Conservation (phyloP, 148 eudicot species). For the Polygonum aviculare region DNA sequence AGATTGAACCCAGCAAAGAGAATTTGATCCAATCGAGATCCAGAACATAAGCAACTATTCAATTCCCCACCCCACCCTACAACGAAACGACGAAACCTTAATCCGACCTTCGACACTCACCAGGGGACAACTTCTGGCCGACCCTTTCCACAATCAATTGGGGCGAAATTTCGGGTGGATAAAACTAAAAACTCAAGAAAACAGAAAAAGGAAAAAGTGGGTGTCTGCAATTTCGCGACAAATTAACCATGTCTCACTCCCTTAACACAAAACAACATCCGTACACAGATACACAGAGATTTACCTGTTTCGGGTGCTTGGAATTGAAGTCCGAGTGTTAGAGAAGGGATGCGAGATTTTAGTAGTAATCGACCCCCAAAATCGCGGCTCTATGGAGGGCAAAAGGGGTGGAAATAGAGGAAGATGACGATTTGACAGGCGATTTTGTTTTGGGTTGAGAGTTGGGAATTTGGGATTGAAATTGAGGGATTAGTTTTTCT, state of each 20-base stretch:
- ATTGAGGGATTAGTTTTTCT: neutral
- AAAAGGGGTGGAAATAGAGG: neutral
- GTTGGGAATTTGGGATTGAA: neutral
- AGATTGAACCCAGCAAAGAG: neutral
- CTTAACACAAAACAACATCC: neutral
- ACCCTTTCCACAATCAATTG: neutral
- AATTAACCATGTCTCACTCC: neutral
- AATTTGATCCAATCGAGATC: neutral
- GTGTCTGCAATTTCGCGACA: neutral
- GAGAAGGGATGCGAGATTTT: neutral
- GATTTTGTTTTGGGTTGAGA: neutral
- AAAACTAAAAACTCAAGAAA: neutral
- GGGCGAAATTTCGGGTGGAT: neutral
- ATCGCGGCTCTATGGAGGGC: neutral
- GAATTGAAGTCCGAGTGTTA: neutral
- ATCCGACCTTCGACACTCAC: conserved; percentile 4
- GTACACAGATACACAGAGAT: neutral
- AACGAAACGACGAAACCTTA: neutral
- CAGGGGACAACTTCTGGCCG: neutral
- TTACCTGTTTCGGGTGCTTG: neutral
- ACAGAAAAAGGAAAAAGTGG: neutral
- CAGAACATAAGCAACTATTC: neutral
- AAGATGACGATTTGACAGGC: neutral
- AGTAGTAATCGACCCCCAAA: neutral
- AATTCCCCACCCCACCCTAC: neutral